A percentile compares a stretch with the other conserved stretches of the same genome.
These are phyloP conservation scores for Tetrapyrgos nigripes DNA, from an alignment of 1,284 basidiomycete species.

Conservation along the genomic window DNA sequence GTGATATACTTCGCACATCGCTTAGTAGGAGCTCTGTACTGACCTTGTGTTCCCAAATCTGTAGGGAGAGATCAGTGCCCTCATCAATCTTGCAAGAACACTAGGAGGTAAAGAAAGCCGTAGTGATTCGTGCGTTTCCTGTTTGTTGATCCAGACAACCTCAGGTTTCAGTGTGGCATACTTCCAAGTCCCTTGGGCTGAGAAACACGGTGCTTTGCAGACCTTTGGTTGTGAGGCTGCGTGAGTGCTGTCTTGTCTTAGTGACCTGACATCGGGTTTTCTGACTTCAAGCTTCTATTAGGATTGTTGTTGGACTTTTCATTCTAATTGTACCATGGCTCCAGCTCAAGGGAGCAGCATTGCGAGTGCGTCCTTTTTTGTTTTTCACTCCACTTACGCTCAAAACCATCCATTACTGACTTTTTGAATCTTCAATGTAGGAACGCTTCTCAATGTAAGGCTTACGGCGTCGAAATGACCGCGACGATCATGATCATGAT, in stretches of 20 bases:
- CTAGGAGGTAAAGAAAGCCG: constrained; percentile 56
- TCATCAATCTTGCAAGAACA: constrained; percentile 60
- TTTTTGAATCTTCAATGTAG: no score
- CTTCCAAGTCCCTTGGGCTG: constrained; percentile 61
- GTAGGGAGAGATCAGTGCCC: constrained; percentile 64
- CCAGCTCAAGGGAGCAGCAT: constrained; percentile 52
- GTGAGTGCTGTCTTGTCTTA: constrained; percentile 24
- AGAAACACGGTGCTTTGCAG: constrained; percentile 52
- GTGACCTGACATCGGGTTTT: neutral
- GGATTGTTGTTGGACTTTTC: constrained; percentile 56
- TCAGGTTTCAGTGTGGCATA: constrained; percentile 63
- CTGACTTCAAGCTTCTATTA: constrained; percentile 8
- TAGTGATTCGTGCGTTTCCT: no score
- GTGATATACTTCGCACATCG: constrained; percentile 34
- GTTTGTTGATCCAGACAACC: no score
- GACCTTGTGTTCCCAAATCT: constrained; percentile 2
- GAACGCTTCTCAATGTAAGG: no score
- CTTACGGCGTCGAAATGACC: no score
- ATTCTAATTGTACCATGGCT: constrained; percentile 57
- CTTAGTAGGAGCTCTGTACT: constrained; percentile 1
- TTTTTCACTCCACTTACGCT: no score
- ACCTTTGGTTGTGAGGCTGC: constrained; percentile 59
- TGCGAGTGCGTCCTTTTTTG: constrained; percentile 58
- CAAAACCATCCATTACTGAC: no score
- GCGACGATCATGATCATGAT: no score